These are phyloP conservation scores for Toxicodendron radicans DNA, from an alignment of 345 rosid species.

Conservation along the genomic window DNA sequence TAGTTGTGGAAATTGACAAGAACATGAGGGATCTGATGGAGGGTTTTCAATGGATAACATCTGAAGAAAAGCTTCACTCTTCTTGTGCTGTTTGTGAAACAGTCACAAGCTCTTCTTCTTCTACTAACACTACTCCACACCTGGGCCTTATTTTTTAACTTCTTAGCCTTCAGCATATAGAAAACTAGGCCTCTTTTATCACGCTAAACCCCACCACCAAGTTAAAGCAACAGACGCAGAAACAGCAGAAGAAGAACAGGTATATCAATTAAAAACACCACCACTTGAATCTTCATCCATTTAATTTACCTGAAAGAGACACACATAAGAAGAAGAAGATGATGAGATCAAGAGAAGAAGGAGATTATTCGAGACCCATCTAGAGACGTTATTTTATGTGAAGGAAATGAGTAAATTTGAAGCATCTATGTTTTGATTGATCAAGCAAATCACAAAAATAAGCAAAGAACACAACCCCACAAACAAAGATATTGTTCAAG, in stretches of 20 bases:
- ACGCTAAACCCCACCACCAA: constrained; percentile 29
- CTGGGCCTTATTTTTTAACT: constrained; percentile 45
- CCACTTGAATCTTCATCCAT: constrained; percentile 47
- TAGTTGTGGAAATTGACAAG: constrained; percentile 39
- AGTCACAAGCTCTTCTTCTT: constrained; percentile 54
- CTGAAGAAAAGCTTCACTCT: constrained; percentile 69
- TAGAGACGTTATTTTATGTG: constrained; percentile 61
- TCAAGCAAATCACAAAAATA: constrained; percentile 43
- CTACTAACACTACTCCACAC: constrained; percentile 31
- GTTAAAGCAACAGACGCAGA: constrained; percentile 20
- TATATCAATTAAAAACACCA: constrained; percentile 21
- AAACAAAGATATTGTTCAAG: constrained; percentile 32
- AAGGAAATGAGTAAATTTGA: constrained; percentile 33
- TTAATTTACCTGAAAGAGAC: constrained; percentile 39
- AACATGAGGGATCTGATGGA: constrained; percentile 70
- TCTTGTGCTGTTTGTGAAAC: constrained; percentile 64
- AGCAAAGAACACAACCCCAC: constrained; percentile 35
- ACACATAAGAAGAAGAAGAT: constrained; percentile 13
- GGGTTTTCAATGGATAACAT: constrained; percentile 77
- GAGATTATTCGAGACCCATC: constrained; percentile 7
- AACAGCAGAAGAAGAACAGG: constrained; percentile 11
- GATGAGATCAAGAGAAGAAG: constrained; percentile 36
- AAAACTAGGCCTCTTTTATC: constrained; percentile 15
- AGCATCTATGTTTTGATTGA: constrained; percentile 34
- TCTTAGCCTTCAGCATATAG: constrained; percentile 69